Conservation (phyloP, 805 yeast genomes). For the Wickerhamiella brachini region DNA sequence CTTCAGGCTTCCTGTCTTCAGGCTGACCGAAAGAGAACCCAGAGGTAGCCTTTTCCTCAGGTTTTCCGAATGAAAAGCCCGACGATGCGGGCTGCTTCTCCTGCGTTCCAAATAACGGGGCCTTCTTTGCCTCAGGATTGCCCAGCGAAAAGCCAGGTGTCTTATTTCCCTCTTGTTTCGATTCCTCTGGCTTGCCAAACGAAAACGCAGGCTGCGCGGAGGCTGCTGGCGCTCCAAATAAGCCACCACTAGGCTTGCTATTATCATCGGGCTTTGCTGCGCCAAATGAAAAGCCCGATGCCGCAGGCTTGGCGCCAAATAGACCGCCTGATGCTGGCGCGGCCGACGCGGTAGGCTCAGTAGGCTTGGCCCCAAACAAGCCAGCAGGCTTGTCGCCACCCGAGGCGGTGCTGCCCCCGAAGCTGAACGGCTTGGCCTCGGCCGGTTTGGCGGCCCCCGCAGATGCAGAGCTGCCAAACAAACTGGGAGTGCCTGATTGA, state of each 20-base stretch:
- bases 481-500: not conserved
- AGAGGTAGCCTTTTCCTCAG: not conserved
- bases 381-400: slow-evolving; percentile 1
- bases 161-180: not conserved
- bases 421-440: not conserved
- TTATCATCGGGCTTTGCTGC: not conserved
- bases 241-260: not conserved
- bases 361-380: slow-evolving; percentile 13
- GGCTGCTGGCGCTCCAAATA: not conserved
- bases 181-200: not conserved
- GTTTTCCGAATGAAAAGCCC: not conserved
- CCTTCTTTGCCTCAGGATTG: not conserved
- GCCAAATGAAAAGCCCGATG: slow-evolving; percentile 10
- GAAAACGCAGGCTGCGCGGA: not conserved
- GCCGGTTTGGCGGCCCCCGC: not conserved
- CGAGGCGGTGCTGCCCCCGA: not conserved
- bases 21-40: not conserved
- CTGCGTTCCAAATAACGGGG: not conserved
- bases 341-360: not conserved
- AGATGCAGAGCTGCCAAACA: not conserved
- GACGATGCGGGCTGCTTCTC: slow-evolving; percentile 5
- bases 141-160: not conserved
- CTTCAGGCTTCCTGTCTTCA: not conserved
- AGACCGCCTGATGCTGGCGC: not conserved
- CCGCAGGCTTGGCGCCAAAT: slow-evolving; percentile 6